Conservation (phyloP, 495 filamentous ascomycete species). For the Rhizodiscina lignyota region DNA sequence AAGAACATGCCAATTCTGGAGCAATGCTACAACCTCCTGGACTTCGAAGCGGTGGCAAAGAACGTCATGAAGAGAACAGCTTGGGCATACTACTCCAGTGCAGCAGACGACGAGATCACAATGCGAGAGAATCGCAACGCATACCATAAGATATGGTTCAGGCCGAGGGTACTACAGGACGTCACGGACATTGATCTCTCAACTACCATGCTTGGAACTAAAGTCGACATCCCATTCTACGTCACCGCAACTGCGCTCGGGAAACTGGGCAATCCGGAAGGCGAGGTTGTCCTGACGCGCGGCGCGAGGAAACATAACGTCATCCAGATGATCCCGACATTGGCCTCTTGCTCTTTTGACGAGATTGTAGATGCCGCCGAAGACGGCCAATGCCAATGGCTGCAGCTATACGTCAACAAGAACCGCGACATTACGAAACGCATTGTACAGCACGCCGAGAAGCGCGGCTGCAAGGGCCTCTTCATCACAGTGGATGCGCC, state of each 20-base stretch:
- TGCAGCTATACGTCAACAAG: slow-evolving; percentile 98
- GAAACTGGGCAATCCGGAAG: slow-evolving; percentile 78
- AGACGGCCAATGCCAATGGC: slow-evolving; percentile 81
- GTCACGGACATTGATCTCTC: slow-evolving; percentile 72
- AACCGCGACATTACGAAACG: slow-evolving; percentile 77
- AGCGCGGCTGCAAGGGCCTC: slow-evolving; percentile 81
- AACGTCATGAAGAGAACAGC: slow-evolving; percentile 84
- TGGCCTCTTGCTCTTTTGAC: slow-evolving; percentile 96
- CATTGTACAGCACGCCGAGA: slow-evolving; percentile 84
- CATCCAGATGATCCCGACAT: slow-evolving; percentile 91
- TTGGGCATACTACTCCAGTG: slow-evolving; percentile 94
- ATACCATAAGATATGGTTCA: slow-evolving; percentile 96
- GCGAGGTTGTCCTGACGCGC: slow-evolving; percentile 76
- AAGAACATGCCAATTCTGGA: slow-evolving; percentile 62
- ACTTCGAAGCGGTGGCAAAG: slow-evolving; percentile 84
- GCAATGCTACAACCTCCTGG: slow-evolving; percentile 87
- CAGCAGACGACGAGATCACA: slow-evolving; percentile 95
- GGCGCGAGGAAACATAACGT: slow-evolving; percentile 75
- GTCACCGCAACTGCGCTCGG: slow-evolving; percentile 84
- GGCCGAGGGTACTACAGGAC: slow-evolving; percentile 68
- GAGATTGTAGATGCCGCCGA: slow-evolving; percentile 79
- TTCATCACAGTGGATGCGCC: slow-evolving; percentile 99
- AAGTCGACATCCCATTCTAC: slow-evolving; percentile 71
- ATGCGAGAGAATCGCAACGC: slow-evolving; percentile 93
- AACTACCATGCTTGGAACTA: slow-evolving; percentile 83